Evolutionary conservation across 1,284 basidiomycete genomes (phyloP).

Genomic region (Cutaneotrichosporon mucoides): DNA sequence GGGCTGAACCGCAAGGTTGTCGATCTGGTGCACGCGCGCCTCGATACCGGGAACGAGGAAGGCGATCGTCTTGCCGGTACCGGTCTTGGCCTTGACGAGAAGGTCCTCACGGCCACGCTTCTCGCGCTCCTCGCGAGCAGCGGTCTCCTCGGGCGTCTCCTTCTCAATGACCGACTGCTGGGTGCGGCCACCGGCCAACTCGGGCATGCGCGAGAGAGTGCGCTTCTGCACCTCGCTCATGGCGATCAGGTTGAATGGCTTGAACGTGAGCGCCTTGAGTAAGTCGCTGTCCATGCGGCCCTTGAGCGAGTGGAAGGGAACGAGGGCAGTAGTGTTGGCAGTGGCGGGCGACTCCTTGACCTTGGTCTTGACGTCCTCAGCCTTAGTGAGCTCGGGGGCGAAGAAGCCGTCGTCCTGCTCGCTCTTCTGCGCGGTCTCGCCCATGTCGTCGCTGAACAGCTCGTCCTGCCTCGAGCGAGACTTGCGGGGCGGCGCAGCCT

Average conservation of each 20-base stretch:
- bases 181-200: conserved; percentile 42
- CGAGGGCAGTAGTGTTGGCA: conserved; percentile 1
- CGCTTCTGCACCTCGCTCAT: conserved; percentile 84
- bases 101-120: conserved; percentile 35
- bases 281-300: conserved; percentile 53
- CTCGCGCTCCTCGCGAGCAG: conserved; percentile 15
- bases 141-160: conserved; percentile 15
- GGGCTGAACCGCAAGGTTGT: conserved; percentile 24
- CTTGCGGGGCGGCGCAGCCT: too few species aligned
- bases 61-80: conserved; percentile 84
- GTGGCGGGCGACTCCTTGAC: not conserved
- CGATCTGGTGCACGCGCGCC: conserved; percentile 55
- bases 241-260: conserved; percentile 65
- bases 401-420: conserved; percentile 14
- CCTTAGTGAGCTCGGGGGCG: conserved; percentile 11
- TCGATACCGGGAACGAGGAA: conserved; percentile 88
- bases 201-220: conserved; percentile 61
- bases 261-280: conserved; percentile 61
- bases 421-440: not conserved
- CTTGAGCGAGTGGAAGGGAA: conserved; percentile 53
- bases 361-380: not conserved
- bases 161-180: conserved; percentile 6
- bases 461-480: too few species aligned
- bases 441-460: too few species aligned
- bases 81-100: conserved; percentile 67